Evolutionary conservation across 495 filamentous ascomycete species (phyloP), one percentile per base, ranked within the genome.

Genomic region (Penicillium paxilli): DNA sequence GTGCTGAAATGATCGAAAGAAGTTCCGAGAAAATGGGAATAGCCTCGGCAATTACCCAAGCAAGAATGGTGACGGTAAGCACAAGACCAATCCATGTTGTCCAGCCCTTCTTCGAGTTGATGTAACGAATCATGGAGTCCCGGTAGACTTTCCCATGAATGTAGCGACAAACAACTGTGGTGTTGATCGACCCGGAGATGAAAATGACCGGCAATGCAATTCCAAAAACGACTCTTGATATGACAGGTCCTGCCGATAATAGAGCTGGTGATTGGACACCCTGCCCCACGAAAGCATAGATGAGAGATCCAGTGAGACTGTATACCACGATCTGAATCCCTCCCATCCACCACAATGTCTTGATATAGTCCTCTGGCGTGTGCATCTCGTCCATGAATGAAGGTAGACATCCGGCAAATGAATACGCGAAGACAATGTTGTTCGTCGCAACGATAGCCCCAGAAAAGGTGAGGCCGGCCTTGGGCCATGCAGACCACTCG

Each of bases 311-410:
- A 0, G 85, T 83, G 23, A 88, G 38, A 23, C 83, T 84, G 65
- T 91, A 90, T 41, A 90, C 80, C 52, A 80, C 51, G 16, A 84
- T 86, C 58, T 87, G 83, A 21, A 80, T 78, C 47, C 77, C 47
- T 26, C 85, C 83, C 2, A 87, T 79, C 25, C 77, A 55, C 52
- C 74, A 75, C 46, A 89, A 77, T 0, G 86, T 78, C 68, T 87
- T 87, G 49, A 71, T 64, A 55, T 76, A 88, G 59, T 88, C 82
- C 24, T 62, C 58, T 0, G 86, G 87, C 0, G 83, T 83, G 60
- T 86, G 83, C 81, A 91, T 87, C 65, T 91, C 87, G 42, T 83
- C 78, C 74, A 87, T 87, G 66, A 91, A 87, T 19, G 75, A 80
- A 64, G 88, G 86, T 75, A 74, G 80, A 75, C 71, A 86, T 57